Percentiles rank a stretch among this genome's conserved stretches.
Evolutionary conservation across 2,329 filamentous ascomycete species (phyloP).

Genomic region (Microcyclosporella mali): DNA sequence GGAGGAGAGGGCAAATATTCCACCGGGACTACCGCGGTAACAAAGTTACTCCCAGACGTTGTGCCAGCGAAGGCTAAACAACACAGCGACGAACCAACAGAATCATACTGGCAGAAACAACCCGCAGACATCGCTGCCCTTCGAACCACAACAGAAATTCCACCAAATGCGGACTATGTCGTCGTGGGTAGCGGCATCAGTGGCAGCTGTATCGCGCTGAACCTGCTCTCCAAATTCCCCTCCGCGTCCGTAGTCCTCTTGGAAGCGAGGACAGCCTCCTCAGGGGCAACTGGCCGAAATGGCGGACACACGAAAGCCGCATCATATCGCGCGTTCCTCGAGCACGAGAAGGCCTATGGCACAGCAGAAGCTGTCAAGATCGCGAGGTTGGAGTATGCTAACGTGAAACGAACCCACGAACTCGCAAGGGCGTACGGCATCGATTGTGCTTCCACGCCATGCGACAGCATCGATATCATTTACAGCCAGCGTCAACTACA

Average conservation of each 20-base stretch:
- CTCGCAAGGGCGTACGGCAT: not conserved
- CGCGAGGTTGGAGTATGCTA: slow-evolving; percentile 1
- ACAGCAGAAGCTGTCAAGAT: slow-evolving; percentile 14
- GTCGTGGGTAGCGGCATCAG: slow-evolving; percentile 19
- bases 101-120: not conserved
- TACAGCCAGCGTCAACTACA: not conserved
- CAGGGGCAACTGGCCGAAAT: slow-evolving; percentile 18
- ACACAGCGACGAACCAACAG: not conserved
- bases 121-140: not conserved
- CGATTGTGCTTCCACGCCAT: not conserved
- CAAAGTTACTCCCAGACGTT: too few relatives aligned
- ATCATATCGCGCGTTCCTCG: slow-evolving; percentile 13
- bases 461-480: not conserved
- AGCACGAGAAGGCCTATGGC: slow-evolving; percentile 10
- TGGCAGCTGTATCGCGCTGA: slow-evolving; percentile 15
- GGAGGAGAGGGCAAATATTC: not conserved
- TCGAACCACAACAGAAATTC: not conserved
- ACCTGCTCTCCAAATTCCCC: slow-evolving; percentile 9
- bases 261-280: slow-evolving; percentile 13
- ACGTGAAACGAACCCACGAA: not conserved
- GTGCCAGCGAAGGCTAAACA: too few relatives aligned
- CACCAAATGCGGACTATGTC: slow-evolving; percentile 6
- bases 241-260: slow-evolving; percentile 9
- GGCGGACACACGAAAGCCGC: slow-evolving; percentile 15
- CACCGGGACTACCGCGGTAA: not conserved